Percentiles rank a stretch among this genome's conserved stretches.
These are phyloP conservation scores for Penicillium mononematosum DNA, from an alignment of 495 filamentous ascomycete genomes.

Conservation along the genomic window DNA sequence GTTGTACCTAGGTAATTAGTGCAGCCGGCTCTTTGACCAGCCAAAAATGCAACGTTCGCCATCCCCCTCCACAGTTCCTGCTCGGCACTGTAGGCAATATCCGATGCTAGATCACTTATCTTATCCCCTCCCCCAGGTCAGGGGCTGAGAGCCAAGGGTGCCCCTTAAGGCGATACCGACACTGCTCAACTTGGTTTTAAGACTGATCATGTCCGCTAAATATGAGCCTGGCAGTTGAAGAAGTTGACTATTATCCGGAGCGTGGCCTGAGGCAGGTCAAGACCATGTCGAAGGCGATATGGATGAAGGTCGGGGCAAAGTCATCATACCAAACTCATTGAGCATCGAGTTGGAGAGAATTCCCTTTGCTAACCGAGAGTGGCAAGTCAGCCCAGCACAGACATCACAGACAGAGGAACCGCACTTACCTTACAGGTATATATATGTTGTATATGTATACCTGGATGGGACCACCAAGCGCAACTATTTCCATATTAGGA, in stretches of 20 bases:
- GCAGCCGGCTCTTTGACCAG: not conserved
- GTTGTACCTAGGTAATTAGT: too few species aligned
- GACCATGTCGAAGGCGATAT: not conserved
- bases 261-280: not conserved
- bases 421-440: not conserved
- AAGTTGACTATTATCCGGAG: not conserved
- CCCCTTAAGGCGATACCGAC: not conserved
- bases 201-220: not conserved
- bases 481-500: constrained; percentile 4
- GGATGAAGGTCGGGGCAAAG: not conserved
- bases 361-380: not conserved
- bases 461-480: not conserved
- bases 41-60: not conserved
- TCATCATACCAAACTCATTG: not conserved
- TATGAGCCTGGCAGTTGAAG: not conserved
- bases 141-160: not conserved
- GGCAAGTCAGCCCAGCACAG: not conserved
- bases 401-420: not conserved
- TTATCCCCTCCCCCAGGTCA: not conserved
- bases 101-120: not conserved
- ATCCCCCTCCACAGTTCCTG: not conserved
- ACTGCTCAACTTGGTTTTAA: not conserved
- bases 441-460: not conserved
- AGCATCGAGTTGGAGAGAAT: not conserved
- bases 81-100: not conserved